Evolutionary conservation across 371 early-diverging fungal species (phyloP).

Genomic region (Mucor mucedo): DNA sequence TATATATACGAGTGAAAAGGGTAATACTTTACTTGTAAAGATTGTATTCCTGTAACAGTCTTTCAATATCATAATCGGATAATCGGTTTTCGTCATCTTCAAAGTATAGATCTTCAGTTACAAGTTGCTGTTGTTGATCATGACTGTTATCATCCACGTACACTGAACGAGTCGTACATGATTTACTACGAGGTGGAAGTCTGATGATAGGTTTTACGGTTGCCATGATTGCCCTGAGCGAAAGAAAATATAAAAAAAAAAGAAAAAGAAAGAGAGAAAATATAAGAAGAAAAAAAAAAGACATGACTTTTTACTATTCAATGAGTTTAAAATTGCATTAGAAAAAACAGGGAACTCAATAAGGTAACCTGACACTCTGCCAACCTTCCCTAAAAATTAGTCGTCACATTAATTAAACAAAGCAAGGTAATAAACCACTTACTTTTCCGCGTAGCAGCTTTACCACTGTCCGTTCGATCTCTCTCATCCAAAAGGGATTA

Average conservation of each 20-base stretch:
- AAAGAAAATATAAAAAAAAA: background rate
- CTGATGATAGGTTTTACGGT: constrained; percentile 28
- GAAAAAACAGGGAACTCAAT: too few relatives aligned
- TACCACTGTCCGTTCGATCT: too few relatives aligned
- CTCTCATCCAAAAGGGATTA: too few relatives aligned
- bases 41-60: constrained; percentile 22
- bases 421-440: too few relatives aligned
- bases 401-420: too few relatives aligned
- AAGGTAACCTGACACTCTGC: too few relatives aligned
- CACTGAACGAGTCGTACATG: constrained; percentile 16
- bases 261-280: background rate
- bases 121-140: constrained; percentile 5
- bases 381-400: too few relatives aligned
- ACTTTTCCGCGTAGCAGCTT: too few relatives aligned
- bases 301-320: background rate
- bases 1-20: background rate
- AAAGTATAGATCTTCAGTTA: constrained; percentile 17
- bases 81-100: constrained; percentile 21
- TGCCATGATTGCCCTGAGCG: background rate
- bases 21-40: constrained; percentile 23
- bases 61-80: constrained; percentile 22
- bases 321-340: too few relatives aligned
- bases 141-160: background rate
- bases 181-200: constrained; percentile 33
- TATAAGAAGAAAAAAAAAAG: background rate